phyloP scores from a whole-genome alignment of 768 basidiomycete genomes.

The Galerina marginata region DNA sequence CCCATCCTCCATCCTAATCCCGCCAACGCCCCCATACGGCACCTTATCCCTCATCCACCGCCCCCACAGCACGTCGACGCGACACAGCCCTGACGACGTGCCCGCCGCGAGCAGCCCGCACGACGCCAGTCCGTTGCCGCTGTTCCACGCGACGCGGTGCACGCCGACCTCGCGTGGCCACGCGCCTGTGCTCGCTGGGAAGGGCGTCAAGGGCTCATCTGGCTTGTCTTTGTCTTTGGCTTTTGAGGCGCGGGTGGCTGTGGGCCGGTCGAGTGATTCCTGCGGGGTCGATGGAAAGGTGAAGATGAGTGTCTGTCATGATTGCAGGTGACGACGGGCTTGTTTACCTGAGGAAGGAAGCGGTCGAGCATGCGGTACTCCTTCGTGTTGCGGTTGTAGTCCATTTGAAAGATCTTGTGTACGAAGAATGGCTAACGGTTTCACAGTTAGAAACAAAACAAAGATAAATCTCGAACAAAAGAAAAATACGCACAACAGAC shows the following conservation, averaged over 20 bases:
- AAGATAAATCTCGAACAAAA: neutral
- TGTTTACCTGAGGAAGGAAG: conserved; percentile 71
- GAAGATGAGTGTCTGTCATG: no score
- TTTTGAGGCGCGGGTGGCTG: conserved; percentile 43
- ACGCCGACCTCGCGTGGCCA: conserved; percentile 85
- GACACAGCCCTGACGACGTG: conserved; percentile 83
- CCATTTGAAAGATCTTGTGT: conserved; percentile 84
- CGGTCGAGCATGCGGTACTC: conserved; percentile 90
- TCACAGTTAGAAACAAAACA: neutral
- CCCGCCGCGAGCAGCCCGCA: conserved; percentile 74
- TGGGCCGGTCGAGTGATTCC: conserved; percentile 56
- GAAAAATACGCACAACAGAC: conserved; percentile 58
- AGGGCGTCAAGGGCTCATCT: conserved; percentile 25
- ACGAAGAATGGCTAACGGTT: conserved; percentile 70
- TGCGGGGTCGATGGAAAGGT: conserved; percentile 23
- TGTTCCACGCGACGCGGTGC: conserved; percentile 84
- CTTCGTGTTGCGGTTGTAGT: conserved; percentile 77
- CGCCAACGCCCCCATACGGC: conserved; percentile 68
- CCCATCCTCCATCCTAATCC: conserved; percentile 62
- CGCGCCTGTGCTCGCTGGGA: conserved; percentile 54
- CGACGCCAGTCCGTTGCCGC: conserved; percentile 65
- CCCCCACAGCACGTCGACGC: conserved; percentile 84
- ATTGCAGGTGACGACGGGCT: neutral
- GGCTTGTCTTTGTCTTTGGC: conserved; percentile 36
- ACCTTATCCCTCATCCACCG: conserved; percentile 69